Conservation (phyloP, 148 eudicot genomes). For the Rhododendron ferrugineum region DNA sequence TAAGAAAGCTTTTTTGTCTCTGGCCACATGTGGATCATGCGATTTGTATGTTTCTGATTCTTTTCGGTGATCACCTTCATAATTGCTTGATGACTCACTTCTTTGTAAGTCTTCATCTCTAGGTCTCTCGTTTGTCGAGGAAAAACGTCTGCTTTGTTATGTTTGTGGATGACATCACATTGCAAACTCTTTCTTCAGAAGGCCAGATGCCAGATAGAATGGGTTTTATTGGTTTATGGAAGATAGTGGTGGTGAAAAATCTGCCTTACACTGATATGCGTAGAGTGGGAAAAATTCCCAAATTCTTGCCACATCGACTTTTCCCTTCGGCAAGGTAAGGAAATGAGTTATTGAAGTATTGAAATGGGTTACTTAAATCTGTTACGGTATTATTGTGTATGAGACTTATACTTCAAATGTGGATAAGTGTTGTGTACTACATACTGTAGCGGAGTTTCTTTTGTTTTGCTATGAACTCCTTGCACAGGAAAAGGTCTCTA, state of each 20-base stretch:
- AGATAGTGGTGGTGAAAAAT: constrained; percentile 87
- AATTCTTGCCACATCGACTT: constrained; percentile 84
- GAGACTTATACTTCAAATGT: background rate
- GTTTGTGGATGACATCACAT: constrained; percentile 83
- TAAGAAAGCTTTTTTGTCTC: background rate
- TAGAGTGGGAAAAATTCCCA: constrained; percentile 97
- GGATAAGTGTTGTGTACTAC: background rate
- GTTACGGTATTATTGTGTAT: background rate
- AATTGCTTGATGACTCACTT: background rate
- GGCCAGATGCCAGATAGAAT: constrained; percentile 82
- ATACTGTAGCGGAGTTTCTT: background rate
- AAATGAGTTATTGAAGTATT: background rate
- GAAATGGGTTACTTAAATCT: background rate
- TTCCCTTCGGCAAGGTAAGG: constrained; percentile 88
- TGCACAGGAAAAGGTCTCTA: background rate
- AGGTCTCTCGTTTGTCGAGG: constrained; percentile 87
- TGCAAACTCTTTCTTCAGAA: constrained; percentile 75
- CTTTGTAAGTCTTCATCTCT: constrained; percentile 18
- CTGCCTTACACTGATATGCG: constrained; percentile 87
- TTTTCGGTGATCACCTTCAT: background rate
- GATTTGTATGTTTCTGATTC: background rate
- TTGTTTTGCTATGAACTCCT: background rate
- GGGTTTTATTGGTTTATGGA: constrained; percentile 95
- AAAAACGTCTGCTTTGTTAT: constrained; percentile 98
- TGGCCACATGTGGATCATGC: background rate